Conservation (phyloP, 805 yeast genomes). For the Kuraishia ogatae region DNA sequence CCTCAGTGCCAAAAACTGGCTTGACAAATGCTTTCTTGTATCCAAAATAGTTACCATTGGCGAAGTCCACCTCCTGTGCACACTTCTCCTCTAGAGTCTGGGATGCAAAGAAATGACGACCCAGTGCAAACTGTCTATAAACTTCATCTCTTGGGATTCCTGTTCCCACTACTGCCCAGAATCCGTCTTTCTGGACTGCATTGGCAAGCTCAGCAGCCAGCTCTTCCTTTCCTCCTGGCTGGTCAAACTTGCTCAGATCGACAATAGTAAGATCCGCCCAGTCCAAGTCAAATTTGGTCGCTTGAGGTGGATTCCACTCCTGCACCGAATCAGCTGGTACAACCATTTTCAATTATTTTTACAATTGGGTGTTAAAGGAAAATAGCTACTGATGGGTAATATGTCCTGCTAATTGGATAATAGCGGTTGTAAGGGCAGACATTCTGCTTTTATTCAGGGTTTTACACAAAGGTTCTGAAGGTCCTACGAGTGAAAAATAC, state of each 20-base stretch:
- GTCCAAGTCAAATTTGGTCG: neutral
- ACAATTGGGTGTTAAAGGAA: too few relatives aligned
- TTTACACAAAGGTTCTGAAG: neutral
- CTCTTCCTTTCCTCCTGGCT: constrained; percentile 18
- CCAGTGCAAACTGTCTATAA: constrained; percentile 19
- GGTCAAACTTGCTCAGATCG: constrained; percentile 20
- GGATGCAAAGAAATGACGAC: constrained; percentile 18
- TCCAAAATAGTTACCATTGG: constrained; percentile 24
- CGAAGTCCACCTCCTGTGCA: constrained; percentile 19
- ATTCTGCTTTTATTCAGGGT: neutral
- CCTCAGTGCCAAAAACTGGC: constrained; percentile 22
- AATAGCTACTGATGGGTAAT: neutral
- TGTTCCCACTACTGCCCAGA: constrained; percentile 21
- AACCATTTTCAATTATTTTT: neutral
- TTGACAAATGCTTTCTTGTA: constrained; percentile 24
- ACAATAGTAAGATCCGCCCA: constrained; percentile 24
- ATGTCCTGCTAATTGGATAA: neutral
- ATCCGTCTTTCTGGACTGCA: constrained; percentile 24
- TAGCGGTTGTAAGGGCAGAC: neutral
- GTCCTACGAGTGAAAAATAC: neutral
- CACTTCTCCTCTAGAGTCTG: constrained; percentile 21
- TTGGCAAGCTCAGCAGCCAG: constrained; percentile 19
- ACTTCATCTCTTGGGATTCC: constrained; percentile 20
- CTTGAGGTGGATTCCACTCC: neutral
- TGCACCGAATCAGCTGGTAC: neutral